Percentiles rank a stretch among this genome's conserved stretches.
phyloP scores from a whole-genome alignment of 495 filamentous ascomycete species.

The Oidiodendron maius region DNA sequence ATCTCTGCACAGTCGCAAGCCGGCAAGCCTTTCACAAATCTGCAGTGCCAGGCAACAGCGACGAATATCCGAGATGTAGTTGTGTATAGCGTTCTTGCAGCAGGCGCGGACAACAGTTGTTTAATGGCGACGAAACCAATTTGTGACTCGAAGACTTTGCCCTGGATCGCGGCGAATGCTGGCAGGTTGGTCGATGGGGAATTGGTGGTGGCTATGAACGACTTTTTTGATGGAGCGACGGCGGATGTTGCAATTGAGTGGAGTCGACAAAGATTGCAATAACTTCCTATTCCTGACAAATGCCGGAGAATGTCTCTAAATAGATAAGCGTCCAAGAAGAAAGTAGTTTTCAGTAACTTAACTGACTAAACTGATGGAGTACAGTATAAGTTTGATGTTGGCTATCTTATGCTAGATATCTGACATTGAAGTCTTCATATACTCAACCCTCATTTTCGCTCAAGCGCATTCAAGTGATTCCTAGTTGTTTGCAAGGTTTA shows the following conservation, averaged over 20 bases:
- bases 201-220: conserved; percentile 47
- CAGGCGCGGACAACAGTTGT: conserved; percentile 35
- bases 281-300: not conserved
- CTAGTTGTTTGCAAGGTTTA: too few relatives aligned
- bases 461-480: too few relatives aligned
- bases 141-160: conserved; percentile 44
- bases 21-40: conserved; percentile 37
- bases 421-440: too few relatives aligned
- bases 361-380: too few relatives aligned
- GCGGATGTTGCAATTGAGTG: conserved; percentile 40
- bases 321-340: too few relatives aligned
- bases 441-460: too few relatives aligned
- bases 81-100: conserved; percentile 36
- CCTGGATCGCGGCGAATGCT: conserved; percentile 39
- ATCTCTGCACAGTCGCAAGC: conserved; percentile 31
- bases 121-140: conserved; percentile 44
- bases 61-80: conserved; percentile 43
- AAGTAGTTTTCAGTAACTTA: too few relatives aligned
- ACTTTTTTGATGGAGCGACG: conserved; percentile 49
- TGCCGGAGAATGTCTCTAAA: too few relatives aligned
- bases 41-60: conserved; percentile 51
- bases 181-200: conserved; percentile 28
- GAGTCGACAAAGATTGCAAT: conserved; percentile 32
- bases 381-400: too few relatives aligned
- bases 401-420: too few relatives aligned